phyloP scores from a whole-genome alignment of 805 yeast genomes.

The Komagataella populi region DNA sequence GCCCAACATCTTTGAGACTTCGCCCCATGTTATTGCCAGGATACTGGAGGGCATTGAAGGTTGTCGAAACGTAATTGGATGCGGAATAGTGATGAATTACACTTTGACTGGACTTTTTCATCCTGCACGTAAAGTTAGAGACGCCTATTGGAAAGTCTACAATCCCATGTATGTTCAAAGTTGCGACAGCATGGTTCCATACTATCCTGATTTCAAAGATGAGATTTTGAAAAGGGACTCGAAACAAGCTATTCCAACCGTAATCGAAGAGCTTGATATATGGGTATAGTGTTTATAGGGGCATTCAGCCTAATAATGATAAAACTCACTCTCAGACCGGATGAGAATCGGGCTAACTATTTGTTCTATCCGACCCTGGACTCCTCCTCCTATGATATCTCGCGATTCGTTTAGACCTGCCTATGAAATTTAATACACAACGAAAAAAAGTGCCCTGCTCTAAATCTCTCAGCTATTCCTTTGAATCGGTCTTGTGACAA shows the following conservation, averaged over 20 bases:
- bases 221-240: neutral
- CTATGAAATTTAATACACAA: neutral
- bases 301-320: neutral
- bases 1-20: slow-evolving; percentile 88
- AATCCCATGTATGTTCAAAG: slow-evolving; percentile 65
- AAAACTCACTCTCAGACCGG: too few species aligned
- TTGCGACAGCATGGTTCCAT: slow-evolving; percentile 69
- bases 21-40: slow-evolving; percentile 86
- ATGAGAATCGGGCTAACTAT: too few species aligned
- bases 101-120: slow-evolving; percentile 84
- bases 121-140: slow-evolving; percentile 80
- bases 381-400: neutral
- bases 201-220: slow-evolving; percentile 38
- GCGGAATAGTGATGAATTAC: slow-evolving; percentile 63
- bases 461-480: neutral
- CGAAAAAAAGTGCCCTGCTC: neutral
- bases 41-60: slow-evolving; percentile 73
- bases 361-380: too few species aligned
- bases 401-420: neutral
- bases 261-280: neutral
- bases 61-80: slow-evolving; percentile 58
- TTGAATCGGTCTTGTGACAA: neutral
- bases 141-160: slow-evolving; percentile 75
- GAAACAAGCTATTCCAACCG: neutral
- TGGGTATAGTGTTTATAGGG: neutral